Conservation (phyloP, 2,329 filamentous ascomycete species). For the Aspergillus oerlinghausenensis region DNA sequence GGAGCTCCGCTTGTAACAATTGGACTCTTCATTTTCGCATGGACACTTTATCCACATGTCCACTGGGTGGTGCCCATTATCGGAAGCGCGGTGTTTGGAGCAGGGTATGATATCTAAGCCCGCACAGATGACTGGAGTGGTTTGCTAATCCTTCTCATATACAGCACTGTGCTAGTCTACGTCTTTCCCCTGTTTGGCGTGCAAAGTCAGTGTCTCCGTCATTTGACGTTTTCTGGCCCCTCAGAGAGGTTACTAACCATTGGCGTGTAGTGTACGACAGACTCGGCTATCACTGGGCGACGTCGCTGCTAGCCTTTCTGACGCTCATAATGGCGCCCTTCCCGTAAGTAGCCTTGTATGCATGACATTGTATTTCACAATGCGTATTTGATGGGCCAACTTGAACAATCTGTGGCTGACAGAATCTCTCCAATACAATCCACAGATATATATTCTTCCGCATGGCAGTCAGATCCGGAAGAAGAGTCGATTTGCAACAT, state of each 20-base stretch:
- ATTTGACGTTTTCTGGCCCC: neutral
- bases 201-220: slow-evolving; percentile 39
- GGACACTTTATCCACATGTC: slow-evolving; percentile 69
- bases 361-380: too few relatives aligned
- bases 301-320: slow-evolving; percentile 40
- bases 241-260: slow-evolving; percentile 16
- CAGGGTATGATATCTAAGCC: slow-evolving; percentile 52
- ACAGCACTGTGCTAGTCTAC: slow-evolving; percentile 71
- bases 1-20: slow-evolving; percentile 75
- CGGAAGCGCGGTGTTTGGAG: slow-evolving; percentile 65
- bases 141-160: slow-evolving; percentile 11
- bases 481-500: slow-evolving; percentile 36
- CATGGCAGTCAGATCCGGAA: slow-evolving; percentile 38
- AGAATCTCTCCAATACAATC: neutral
- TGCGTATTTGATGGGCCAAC: too few relatives aligned
- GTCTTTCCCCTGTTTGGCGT: slow-evolving; percentile 71
- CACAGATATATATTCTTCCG: slow-evolving; percentile 42
- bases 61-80: slow-evolving; percentile 75
- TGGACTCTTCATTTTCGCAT: slow-evolving; percentile 84
- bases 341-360: slow-evolving; percentile 33
- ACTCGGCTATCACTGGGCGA: slow-evolving; percentile 46
- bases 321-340: slow-evolving; percentile 43
- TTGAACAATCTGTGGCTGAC: too few relatives aligned
- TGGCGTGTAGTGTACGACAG: slow-evolving; percentile 41
- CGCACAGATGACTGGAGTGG: neutral